A percentile compares a stretch with the other conserved stretches of the same genome.
Evolutionary conservation across 148 eudicot species (phyloP).

Genomic region (Silene latifolia): DNA sequence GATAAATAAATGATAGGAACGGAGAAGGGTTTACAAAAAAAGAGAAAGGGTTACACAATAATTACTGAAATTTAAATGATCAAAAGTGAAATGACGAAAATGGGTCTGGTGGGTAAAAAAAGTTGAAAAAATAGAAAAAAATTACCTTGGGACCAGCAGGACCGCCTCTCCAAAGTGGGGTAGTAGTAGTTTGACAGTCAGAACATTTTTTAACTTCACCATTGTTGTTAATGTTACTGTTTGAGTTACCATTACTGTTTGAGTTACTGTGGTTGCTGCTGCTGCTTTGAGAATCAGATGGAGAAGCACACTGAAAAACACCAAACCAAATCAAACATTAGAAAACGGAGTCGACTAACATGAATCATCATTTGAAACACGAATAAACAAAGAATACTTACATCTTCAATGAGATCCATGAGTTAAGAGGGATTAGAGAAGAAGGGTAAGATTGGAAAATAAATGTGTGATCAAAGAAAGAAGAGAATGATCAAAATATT

Average conservation of each 20-base stretch:
- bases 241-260: background rate
- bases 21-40: too few species aligned
- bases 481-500: slow-evolving; percentile 15
- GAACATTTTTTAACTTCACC: slow-evolving; percentile 28
- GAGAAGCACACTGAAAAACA: background rate
- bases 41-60: too few species aligned
- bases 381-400: background rate
- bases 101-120: background rate
- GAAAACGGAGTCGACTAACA: background rate
- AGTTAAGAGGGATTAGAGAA: too few species aligned
- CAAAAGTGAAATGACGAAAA: background rate
- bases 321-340: background rate
- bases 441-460: background rate
- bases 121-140: too few species aligned
- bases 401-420: background rate
- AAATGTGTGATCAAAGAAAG: background rate
- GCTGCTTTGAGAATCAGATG: slow-evolving; percentile 21
- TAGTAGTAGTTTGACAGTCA: slow-evolving; percentile 53
- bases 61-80: too few species aligned
- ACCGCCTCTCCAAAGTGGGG: slow-evolving; percentile 77
- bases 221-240: slow-evolving; percentile 3
- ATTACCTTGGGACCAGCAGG: slow-evolving; percentile 67
- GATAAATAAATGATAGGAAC: too few species aligned
- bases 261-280: background rate
- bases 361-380: background rate